Conservation (phyloP, 495 filamentous ascomycete species). For the Geoglossum glabrum region DNA sequence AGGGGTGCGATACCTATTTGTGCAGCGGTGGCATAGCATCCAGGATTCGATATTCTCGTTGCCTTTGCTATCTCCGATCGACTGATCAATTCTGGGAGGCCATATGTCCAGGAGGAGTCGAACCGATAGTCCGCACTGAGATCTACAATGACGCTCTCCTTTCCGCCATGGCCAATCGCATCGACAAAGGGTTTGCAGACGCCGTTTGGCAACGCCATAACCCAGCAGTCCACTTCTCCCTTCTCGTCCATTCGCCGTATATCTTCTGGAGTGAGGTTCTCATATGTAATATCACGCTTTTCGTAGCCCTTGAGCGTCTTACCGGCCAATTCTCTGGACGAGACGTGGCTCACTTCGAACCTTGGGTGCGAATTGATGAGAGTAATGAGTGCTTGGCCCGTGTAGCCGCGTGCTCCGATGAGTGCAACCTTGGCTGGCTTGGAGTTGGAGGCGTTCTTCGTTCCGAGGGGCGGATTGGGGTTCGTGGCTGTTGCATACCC, state of each 20-base stretch:
- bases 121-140: conserved; percentile 93
- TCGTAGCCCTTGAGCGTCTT: conserved; percentile 79
- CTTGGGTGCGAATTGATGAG: conserved; percentile 83
- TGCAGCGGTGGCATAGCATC: conserved; percentile 93
- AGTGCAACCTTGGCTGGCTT: conserved; percentile 70
- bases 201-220: conserved; percentile 94
- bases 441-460: conserved; percentile 70
- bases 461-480: conserved; percentile 91
- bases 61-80: conserved; percentile 61
- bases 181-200: conserved; percentile 94
- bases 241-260: conserved; percentile 77
- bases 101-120: conserved; percentile 79
- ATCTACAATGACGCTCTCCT: conserved; percentile 73
- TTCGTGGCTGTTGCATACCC: conserved; percentile 60
- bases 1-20: conserved; percentile 80
- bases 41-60: conserved; percentile 80
- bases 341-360: conserved; percentile 85
- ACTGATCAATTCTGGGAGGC: conserved; percentile 72
- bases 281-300: conserved; percentile 85
- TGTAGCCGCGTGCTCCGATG: conserved; percentile 91
- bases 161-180: conserved; percentile 54
- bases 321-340: conserved; percentile 81
- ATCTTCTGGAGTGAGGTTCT: conserved; percentile 78
- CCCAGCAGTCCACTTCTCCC: conserved; percentile 92
- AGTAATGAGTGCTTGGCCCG: conserved; percentile 78